Base-by-base conservation (phyloP, 2,329 filamentous ascomycete genomes). In the Lasiodiplodia hormozganensis region DNA sequence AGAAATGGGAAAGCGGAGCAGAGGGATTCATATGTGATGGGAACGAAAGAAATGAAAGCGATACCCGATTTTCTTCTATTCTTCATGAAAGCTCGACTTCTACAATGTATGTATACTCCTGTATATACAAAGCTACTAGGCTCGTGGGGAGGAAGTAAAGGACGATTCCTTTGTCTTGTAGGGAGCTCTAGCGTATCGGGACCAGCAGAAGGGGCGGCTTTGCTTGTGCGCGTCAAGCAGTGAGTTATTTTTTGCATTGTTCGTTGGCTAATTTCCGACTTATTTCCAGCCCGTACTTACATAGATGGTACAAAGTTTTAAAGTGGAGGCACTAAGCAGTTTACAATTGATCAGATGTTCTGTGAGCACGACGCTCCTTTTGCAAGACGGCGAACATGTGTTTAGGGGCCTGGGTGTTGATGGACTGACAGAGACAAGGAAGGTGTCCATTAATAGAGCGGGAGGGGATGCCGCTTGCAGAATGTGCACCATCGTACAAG, bases 31-130 rank as follows among this genome's bases (percentile, higher is more conserved):
- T 64, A 8, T 47, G 43, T 57, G 18, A 21, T 31, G 18, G 60
- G 47, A 52, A 64, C 60, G 60, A 64, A 34, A 51, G 60, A 64
- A 52, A 64, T 53, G 60, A 64, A 47, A 36, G 47, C 60, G 60
- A 64, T 64, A 64, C 60, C 60, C 60, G 60, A 25, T 38, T 64
- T 53, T 38, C n/a, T 62, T 43, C 36, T n/a, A 36, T 43, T 62
- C 28, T 43, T 28, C 40, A 51, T 51, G 58, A 28, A 51, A 5
- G 43, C 43, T 47, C 43, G n/a, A 47, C 43, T 47, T 47, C 43
- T 47, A 47, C 43, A n/a, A 47, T n/a, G n/a, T 47, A 47, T 47
- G n/a, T 47, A 47, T 10, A 47, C n/a, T 23, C 43, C 14, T 40
- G 28, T 23, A 38, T 40, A 8, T 21, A 25, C 51, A 28, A 53